Conservation (phyloP, 2,329 filamentous ascomycete genomes). For the Ceratocystiopsis brevicomis region DNA sequence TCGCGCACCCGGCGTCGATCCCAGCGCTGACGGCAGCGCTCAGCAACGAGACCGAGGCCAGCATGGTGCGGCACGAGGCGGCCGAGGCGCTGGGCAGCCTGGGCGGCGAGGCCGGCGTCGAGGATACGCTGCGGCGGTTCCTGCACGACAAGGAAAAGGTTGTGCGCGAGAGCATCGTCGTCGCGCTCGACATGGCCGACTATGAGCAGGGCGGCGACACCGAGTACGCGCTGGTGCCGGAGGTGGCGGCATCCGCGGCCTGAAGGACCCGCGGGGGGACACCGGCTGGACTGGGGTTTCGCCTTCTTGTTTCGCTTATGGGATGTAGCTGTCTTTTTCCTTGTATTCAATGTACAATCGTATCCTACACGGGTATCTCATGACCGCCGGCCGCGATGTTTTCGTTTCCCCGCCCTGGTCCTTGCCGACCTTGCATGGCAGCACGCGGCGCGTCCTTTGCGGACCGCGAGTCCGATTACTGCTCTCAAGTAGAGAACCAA, state of each 20-base stretch:
- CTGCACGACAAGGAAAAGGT: constrained; percentile 82
- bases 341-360: too few relatives aligned
- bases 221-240: constrained; percentile 83
- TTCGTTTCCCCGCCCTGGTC: too few relatives aligned
- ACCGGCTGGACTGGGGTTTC: too few relatives aligned
- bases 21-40: constrained; percentile 66
- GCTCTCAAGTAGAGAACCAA: too few relatives aligned
- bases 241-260: constrained; percentile 15
- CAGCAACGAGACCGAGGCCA: constrained; percentile 61
- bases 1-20: constrained; percentile 92
- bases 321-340: too few relatives aligned
- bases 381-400: too few relatives aligned
- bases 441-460: too few relatives aligned
- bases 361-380: too few relatives aligned
- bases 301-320: too few relatives aligned
- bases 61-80: constrained; percentile 96
- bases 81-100: constrained; percentile 89
- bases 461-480: too few relatives aligned
- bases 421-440: too few relatives aligned
- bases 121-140: constrained; percentile 66
- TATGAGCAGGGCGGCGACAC: constrained; percentile 76
- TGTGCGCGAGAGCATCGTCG: constrained; percentile 83
- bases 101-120: constrained; percentile 83
- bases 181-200: constrained; percentile 94
- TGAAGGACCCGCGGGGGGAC: too few relatives aligned